A percentile compares a stretch with the other conserved stretches of the same genome.
Conservation (phyloP, 495 filamentous ascomycete species). For the Neurospora sp. region DNA sequence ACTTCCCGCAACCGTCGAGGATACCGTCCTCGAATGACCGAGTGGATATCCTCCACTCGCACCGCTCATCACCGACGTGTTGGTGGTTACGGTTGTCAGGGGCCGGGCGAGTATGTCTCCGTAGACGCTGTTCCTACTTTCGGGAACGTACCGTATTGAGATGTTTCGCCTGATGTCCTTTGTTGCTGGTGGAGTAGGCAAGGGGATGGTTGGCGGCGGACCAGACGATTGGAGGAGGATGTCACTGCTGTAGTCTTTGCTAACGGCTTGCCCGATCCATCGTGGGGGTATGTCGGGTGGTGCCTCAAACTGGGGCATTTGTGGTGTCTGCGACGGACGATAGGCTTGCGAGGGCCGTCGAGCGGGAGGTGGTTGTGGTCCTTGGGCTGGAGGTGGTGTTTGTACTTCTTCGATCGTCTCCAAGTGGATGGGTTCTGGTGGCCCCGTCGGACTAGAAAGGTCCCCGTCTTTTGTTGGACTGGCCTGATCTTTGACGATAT, state of each 20-base stretch:
- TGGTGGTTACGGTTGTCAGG: not conserved
- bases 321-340: not conserved
- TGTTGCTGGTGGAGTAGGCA: not conserved
- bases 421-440: not conserved
- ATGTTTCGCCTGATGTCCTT: not conserved
- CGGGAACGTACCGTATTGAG: not conserved
- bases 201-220: not conserved
- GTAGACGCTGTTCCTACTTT: not conserved
- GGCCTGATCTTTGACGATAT: conserved; percentile 18
- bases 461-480: not conserved
- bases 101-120: conserved; percentile 1
- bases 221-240: not conserved
- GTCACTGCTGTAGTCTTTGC: not conserved
- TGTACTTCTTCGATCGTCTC: not conserved
- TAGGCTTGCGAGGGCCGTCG: not conserved
- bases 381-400: not conserved
- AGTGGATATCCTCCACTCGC: not conserved
- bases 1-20: not conserved
- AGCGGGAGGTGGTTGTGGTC: not conserved
- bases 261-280: not conserved
- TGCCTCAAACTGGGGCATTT: not conserved
- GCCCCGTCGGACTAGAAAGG: not conserved
- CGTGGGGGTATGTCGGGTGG: not conserved
- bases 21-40: not conserved
- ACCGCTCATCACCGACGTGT: not conserved